Evolutionary conservation across 805 yeast species (phyloP), one percentile per base, ranked within the genome.

Genomic region (Pichia thaimueangensis): DNA sequence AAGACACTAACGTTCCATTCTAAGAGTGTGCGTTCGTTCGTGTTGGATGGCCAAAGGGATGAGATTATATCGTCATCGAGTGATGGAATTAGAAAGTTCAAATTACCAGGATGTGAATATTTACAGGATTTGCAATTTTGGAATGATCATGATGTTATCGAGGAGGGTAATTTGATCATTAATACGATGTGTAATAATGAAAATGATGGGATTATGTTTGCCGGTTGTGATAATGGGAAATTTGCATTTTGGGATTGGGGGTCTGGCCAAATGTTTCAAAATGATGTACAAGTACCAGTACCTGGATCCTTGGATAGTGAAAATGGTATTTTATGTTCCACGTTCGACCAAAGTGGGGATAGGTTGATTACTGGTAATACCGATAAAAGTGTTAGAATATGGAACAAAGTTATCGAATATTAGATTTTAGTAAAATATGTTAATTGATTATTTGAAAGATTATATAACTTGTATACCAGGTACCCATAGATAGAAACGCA

Each of bases 361-460:
- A 72, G 96, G 36, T 63, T 93, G 44, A 72, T 93, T 17, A 86
- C 96, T 1, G 87, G 96, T 37, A 95, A 86, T 53, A 79, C 86
- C n/a, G 97, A 91, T 62, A 89, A 89, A 57, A 79, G 85, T 57
- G 76, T 86, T 30, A 85, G 82, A 57, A 67, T 86, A 1, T 86
- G 93, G 91, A 72, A 67, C 39, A 76, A 74, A 46, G 63, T 24
- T 37, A 10, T 24, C n/a, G 25, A 31, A 8, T 23, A 31, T 6
- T 17, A 22, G 8, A 11, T 21, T 20, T 30, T 11, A n/a, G n/a
- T n/a, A n/a, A n/a, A n/a, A n/a, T n/a, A n/a, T n/a, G n/a, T n/a
- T n/a, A n/a, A n/a, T n/a, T n/a, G n/a, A n/a, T n/a, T n/a, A n/a
- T n/a, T n/a, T n/a, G n/a, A n/a, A n/a, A n/a, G n/a, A n/a, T n/a